Evolutionary conservation across 2,329 filamentous ascomycete species (phyloP).

Genomic region (Talaromyces pinophilus): DNA sequence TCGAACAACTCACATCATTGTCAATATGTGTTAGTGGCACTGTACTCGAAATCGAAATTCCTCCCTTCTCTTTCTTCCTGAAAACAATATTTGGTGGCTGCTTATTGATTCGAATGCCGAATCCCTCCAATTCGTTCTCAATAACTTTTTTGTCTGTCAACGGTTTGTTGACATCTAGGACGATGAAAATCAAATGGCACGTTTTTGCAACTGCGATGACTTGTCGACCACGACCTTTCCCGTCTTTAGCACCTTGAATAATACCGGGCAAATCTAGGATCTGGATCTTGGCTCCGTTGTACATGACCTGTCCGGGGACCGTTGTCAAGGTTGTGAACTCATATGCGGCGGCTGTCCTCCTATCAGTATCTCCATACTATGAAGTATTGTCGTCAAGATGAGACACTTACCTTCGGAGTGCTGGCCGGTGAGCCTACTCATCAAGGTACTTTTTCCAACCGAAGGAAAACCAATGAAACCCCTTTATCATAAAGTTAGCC

Average conservation of each 20-base stretch:
- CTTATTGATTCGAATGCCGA: constrained; percentile 98
- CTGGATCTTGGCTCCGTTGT: constrained; percentile 96
- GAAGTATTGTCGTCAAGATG: neutral
- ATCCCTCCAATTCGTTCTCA: constrained; percentile 91
- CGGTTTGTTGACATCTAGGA: constrained; percentile 97
- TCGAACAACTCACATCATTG: constrained; percentile 59
- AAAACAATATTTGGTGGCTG: constrained; percentile 97
- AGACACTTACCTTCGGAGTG: constrained; percentile 71
- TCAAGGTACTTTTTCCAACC: constrained; percentile 96
- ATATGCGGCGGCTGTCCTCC: constrained; percentile 73
- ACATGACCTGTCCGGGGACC: constrained; percentile 91
- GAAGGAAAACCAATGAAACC: constrained; percentile 98
- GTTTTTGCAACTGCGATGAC: constrained; percentile 99
- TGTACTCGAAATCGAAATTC: constrained; percentile 93
- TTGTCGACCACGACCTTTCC: constrained; percentile 94
- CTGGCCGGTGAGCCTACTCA: constrained; percentile 91
- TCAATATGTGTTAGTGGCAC: constrained; percentile 90
- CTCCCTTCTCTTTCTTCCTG: constrained; percentile 99
- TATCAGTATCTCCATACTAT: neutral
- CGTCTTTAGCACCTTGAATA: constrained; percentile 97
- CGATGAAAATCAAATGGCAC: constrained; percentile 97
- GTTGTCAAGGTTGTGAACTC: constrained; percentile 98
- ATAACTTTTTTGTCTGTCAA: constrained; percentile 96
- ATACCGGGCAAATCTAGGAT: constrained; percentile 99
- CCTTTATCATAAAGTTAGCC: constrained; percentile 27